These are phyloP conservation scores for Plasmodium malariae DNA, from an alignment of 169 alveolate species.

Conservation along the genomic window DNA sequence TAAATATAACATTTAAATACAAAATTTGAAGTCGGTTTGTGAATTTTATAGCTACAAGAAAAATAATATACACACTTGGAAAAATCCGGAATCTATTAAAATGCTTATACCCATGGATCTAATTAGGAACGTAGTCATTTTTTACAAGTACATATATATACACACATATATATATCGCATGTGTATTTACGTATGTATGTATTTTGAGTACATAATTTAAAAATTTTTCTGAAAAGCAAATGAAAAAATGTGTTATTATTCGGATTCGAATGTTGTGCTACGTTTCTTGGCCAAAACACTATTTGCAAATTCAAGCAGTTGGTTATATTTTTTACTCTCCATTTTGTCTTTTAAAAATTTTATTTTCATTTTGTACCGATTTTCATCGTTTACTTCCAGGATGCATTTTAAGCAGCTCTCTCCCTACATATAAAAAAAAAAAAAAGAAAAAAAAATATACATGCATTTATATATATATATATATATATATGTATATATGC, in stretches of 20 bases:
- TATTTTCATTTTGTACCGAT: constrained; percentile 33
- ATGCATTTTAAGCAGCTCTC: constrained; percentile 26
- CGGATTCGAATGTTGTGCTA: constrained; percentile 46
- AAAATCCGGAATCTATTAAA: too few species aligned
- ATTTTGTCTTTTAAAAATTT: constrained; percentile 27
- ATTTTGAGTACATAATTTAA: neutral
- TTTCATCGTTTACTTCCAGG: constrained; percentile 34
- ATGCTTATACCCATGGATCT: too few species aligned
- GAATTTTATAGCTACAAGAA: too few species aligned
- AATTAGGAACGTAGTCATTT: too few species aligned
- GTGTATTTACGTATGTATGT: neutral
- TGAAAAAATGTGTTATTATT: too few species aligned
- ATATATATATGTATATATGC: neutral
- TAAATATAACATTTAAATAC: too few species aligned
- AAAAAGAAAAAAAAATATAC: neutral
- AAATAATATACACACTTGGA: too few species aligned
- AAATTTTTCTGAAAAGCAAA: too few species aligned
- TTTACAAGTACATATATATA: neutral
- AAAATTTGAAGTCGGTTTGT: too few species aligned
- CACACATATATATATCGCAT: neutral
- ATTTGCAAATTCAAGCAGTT: constrained; percentile 23
- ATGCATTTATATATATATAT: neutral
- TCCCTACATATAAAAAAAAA: constrained; percentile 36
- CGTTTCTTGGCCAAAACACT: constrained; percentile 35
- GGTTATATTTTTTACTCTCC: constrained; percentile 52